phyloP scores from a whole-genome alignment of 2,329 filamentous ascomycete species.

The Apiospora phragmitis region DNA sequence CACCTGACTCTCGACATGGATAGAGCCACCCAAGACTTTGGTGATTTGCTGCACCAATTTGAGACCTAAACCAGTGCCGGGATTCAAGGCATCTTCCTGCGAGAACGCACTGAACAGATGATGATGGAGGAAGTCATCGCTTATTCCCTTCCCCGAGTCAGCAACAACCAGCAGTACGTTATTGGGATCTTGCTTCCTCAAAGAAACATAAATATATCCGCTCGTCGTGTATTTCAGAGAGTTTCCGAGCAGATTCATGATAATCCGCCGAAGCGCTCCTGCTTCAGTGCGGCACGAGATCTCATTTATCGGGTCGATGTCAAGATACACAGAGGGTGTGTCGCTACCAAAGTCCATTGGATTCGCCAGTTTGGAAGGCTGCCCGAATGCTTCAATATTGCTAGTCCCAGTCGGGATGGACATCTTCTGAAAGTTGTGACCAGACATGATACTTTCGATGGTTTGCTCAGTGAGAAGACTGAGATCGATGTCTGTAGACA shows the following conservation, averaged over 20 bases:
- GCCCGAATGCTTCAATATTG: background rate
- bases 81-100: constrained; percentile 59
- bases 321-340: constrained; percentile 44
- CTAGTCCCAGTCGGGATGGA: constrained; percentile 33
- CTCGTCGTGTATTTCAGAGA: constrained; percentile 57
- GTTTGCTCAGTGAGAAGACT: constrained; percentile 47
- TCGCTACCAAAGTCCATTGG: background rate
- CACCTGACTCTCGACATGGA: constrained; percentile 22
- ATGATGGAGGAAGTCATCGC: constrained; percentile 56
- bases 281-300: constrained; percentile 49
- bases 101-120: constrained; percentile 60
- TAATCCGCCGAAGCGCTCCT: constrained; percentile 49
- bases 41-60: constrained; percentile 48
- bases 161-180: constrained; percentile 38
- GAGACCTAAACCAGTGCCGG: constrained; percentile 59
- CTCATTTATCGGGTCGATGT: constrained; percentile 41
- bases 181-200: constrained; percentile 4
- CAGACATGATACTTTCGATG: constrained; percentile 47
- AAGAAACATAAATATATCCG: constrained; percentile 20
- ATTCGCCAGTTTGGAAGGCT: background rate
- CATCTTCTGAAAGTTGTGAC: constrained; percentile 35
- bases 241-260: constrained; percentile 65
- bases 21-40: constrained; percentile 18
- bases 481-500: constrained; percentile 33
- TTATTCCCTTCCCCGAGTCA: constrained; percentile 64